Evolutionary conservation across 202 grass and related monocot genomes (phyloP).

Genomic region (Carex sylvatica): DNA sequence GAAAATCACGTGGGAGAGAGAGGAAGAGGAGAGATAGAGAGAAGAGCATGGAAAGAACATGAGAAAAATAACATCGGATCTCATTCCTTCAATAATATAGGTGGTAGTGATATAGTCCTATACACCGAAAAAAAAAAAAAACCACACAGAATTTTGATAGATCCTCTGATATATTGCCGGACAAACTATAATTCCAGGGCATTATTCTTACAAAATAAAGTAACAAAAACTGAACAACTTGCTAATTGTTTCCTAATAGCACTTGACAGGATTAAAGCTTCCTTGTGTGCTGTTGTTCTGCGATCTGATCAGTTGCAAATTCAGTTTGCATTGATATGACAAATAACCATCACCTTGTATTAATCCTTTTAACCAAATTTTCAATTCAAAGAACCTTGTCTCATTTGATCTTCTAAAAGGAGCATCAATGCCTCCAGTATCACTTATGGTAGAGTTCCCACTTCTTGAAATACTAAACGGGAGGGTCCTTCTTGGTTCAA

Average conservation of each 20-base stretch:
- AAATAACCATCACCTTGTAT: too few relatives aligned
- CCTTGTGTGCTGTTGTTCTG: constrained; percentile 22
- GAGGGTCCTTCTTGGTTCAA: constrained; percentile 18
- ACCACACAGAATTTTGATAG: too few relatives aligned
- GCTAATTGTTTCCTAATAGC: neutral
- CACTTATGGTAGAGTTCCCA: constrained; percentile 25
- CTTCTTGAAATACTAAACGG: constrained; percentile 21
- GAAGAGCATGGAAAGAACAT: too few relatives aligned
- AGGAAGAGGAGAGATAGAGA: too few relatives aligned
- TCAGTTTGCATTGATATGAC: constrained; percentile 35
- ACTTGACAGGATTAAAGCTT: constrained; percentile 30
- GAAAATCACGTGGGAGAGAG: too few relatives aligned
- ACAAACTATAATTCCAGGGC: too few relatives aligned
- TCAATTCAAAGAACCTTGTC: constrained; percentile 35
- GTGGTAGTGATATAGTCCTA: too few relatives aligned
- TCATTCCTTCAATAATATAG: too few relatives aligned
- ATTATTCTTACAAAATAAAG: neutral
- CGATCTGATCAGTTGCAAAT: constrained; percentile 26
- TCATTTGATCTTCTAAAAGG: constrained; percentile 28
- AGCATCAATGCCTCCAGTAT: neutral
- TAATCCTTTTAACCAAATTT: constrained; percentile 35
- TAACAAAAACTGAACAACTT: neutral
- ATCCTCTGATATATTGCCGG: too few relatives aligned
- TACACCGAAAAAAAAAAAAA: too few relatives aligned
- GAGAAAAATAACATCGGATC: too few relatives aligned